These are phyloP conservation scores for Ophiostoma angusticollis DNA, from an alignment of 2,329 filamentous ascomycete species.

Conservation along the genomic window DNA sequence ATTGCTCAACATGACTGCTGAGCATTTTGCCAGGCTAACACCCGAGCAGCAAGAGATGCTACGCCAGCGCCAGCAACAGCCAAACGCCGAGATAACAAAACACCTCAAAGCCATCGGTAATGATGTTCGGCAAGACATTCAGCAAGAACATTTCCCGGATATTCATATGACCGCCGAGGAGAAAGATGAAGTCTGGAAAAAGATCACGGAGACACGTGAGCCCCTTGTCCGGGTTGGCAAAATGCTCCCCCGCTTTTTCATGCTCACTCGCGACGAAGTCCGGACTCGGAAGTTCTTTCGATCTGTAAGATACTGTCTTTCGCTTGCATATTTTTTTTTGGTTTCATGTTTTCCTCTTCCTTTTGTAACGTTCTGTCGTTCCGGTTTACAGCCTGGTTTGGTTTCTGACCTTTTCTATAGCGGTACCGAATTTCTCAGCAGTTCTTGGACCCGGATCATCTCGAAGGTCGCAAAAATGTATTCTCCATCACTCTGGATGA, in stretches of 20 bases:
- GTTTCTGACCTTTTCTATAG: constrained; percentile 28
- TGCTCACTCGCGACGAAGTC: constrained; percentile 32
- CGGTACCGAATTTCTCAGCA: constrained; percentile 40
- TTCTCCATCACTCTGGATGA: constrained; percentile 42
- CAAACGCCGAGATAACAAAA: constrained; percentile 26
- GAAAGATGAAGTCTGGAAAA: constrained; percentile 30
- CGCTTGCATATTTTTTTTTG: background rate
- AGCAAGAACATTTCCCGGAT: constrained; percentile 29
- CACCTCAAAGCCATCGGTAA: constrained; percentile 20
- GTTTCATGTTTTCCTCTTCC: background rate
- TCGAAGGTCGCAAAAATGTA: constrained; percentile 30
- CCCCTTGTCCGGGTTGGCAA: constrained; percentile 34
- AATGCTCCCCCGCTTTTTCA: constrained; percentile 24
- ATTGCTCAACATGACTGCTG: constrained; percentile 19
- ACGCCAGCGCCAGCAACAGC: constrained; percentile 15
- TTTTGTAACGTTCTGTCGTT: background rate
- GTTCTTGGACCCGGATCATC: constrained; percentile 36
- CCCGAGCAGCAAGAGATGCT: constrained; percentile 28
- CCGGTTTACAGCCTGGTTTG: no score
- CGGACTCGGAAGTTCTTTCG: constrained; percentile 40
- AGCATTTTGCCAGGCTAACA: constrained; percentile 29
- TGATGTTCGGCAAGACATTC: constrained; percentile 23
- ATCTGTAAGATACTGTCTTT: constrained; percentile 28
- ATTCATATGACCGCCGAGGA: constrained; percentile 34
- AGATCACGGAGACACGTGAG: constrained; percentile 27